A percentile compares a stretch with the other conserved stretches of the same genome.
These are phyloP conservation scores for Penicillium sp. DNA, from an alignment of 2,329 filamentous ascomycete species.

Conservation along the genomic window DNA sequence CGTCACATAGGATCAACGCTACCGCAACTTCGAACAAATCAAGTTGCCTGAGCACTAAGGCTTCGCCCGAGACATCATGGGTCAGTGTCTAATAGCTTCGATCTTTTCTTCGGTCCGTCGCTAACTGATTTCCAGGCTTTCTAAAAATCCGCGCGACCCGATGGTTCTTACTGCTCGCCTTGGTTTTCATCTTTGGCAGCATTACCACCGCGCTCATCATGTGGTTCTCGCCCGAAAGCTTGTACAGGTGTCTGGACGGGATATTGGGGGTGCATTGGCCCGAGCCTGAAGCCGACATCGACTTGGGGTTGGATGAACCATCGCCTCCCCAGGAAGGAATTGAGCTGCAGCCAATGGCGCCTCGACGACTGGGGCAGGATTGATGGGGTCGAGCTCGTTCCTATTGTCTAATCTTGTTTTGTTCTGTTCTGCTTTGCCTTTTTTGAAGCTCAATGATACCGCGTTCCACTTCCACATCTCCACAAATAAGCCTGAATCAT, in stretches of 20 bases:
- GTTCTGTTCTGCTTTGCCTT: neutral
- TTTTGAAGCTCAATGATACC: too few species aligned
- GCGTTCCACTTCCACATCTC: too few species aligned
- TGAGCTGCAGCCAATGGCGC: neutral
- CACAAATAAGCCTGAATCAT: too few species aligned
- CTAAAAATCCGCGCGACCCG: neutral
- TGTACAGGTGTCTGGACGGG: neutral
- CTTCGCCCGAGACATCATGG: neutral
- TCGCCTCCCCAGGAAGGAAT: neutral
- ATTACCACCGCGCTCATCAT: neutral
- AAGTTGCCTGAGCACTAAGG: neutral
- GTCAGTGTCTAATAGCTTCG: neutral
- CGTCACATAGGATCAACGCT: neutral
- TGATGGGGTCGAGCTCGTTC: neutral
- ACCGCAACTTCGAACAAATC: neutral
- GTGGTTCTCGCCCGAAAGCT: neutral
- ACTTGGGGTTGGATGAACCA: neutral
- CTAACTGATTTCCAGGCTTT: neutral
- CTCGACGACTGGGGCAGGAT: neutral
- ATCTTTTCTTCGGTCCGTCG: neutral
- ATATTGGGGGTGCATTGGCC: neutral
- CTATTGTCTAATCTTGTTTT: neutral
- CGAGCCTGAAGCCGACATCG: neutral
- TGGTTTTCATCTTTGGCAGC: neutral
- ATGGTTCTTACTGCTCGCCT: neutral